phyloP scores from a whole-genome alignment of 192 early-diverging fungal species.

The Gryganskiella cystojenkinii region DNA sequence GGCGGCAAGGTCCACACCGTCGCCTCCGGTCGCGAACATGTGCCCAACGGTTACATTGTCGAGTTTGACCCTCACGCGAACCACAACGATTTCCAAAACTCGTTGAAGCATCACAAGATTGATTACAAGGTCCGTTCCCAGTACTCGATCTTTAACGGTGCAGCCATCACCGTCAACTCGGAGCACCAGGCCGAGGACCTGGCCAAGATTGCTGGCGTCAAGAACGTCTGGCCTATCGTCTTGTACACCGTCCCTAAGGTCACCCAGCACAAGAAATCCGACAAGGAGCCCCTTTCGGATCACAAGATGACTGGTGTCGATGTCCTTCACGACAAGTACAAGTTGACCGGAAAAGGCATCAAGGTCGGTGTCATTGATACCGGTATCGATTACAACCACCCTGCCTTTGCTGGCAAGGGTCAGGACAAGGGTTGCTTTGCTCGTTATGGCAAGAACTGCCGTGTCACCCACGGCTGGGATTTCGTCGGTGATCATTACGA shows the following conservation, averaged over 20 bases:
- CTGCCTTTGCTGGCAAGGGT: slow-evolving; percentile 64
- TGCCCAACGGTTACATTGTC: slow-evolving; percentile 31
- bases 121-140: slow-evolving; percentile 54
- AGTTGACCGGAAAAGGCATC: slow-evolving; percentile 54
- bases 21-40: not conserved
- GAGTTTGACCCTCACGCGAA: slow-evolving; percentile 26
- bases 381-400: slow-evolving; percentile 69
- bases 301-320: slow-evolving; percentile 59
- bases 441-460: slow-evolving; percentile 65
- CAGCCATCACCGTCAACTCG: slow-evolving; percentile 54
- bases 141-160: slow-evolving; percentile 58
- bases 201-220: slow-evolving; percentile 40
- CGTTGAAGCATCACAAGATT: slow-evolving; percentile 22
- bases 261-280: slow-evolving; percentile 19
- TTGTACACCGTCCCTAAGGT: slow-evolving; percentile 26
- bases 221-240: slow-evolving; percentile 61
- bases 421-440: slow-evolving; percentile 64
- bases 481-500: slow-evolving; percentile 57
- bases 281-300: slow-evolving; percentile 23
- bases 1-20: slow-evolving; percentile 35
- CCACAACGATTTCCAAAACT: slow-evolving; percentile 15
- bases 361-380: slow-evolving; percentile 70
- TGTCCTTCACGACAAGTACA: slow-evolving; percentile 43
- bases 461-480: slow-evolving; percentile 68
- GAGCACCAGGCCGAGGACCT: slow-evolving; percentile 31